Percentiles rank a stretch among this genome's conserved stretches.
Conservation (phyloP, 2,329 filamentous ascomycete genomes). For the Colletotrichum sp. region DNA sequence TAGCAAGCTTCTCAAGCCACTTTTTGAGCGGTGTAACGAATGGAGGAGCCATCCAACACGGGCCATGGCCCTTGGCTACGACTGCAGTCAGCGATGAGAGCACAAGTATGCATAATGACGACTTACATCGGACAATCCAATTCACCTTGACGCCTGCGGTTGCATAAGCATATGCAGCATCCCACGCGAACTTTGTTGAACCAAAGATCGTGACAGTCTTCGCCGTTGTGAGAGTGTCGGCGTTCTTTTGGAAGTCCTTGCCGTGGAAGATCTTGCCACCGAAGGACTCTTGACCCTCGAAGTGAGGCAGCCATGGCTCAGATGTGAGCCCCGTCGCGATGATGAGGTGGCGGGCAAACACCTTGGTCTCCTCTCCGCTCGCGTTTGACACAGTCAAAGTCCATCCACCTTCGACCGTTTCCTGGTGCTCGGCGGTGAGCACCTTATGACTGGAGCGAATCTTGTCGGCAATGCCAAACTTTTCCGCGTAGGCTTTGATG, state of each 20-base stretch:
- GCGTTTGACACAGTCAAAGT: slow-evolving; percentile 32
- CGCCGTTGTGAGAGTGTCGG: slow-evolving; percentile 42
- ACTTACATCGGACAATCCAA: slow-evolving; percentile 61
- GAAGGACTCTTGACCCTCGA: slow-evolving; percentile 52
- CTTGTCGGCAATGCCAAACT: slow-evolving; percentile 43
- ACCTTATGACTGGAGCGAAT: slow-evolving; percentile 46
- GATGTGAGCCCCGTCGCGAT: slow-evolving; percentile 63
- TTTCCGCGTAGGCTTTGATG: slow-evolving; percentile 46
- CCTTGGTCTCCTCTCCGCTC: slow-evolving; percentile 19
- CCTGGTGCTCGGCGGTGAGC: slow-evolving; percentile 45
- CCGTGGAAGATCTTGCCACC: slow-evolving; percentile 53
- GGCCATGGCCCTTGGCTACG: slow-evolving; percentile 56
- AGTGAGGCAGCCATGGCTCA: slow-evolving; percentile 48
- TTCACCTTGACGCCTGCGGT: slow-evolving; percentile 59
- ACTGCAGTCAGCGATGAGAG: background rate
- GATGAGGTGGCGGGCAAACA: slow-evolving; percentile 52
- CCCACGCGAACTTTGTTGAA: slow-evolving; percentile 68
- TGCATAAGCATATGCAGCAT: slow-evolving; percentile 67
- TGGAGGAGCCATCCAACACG: slow-evolving; percentile 61
- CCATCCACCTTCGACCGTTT: slow-evolving; percentile 42
- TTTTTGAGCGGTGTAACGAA: slow-evolving; percentile 70
- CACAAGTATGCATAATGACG: background rate
- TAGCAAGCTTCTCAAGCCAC: slow-evolving; percentile 71
- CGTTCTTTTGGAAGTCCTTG: slow-evolving; percentile 47
- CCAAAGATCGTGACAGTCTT: slow-evolving; percentile 63